These are phyloP conservation scores for Chrysoporthe deuterocubensis DNA, from an alignment of 2,329 filamentous ascomycete genomes.

Conservation along the genomic window DNA sequence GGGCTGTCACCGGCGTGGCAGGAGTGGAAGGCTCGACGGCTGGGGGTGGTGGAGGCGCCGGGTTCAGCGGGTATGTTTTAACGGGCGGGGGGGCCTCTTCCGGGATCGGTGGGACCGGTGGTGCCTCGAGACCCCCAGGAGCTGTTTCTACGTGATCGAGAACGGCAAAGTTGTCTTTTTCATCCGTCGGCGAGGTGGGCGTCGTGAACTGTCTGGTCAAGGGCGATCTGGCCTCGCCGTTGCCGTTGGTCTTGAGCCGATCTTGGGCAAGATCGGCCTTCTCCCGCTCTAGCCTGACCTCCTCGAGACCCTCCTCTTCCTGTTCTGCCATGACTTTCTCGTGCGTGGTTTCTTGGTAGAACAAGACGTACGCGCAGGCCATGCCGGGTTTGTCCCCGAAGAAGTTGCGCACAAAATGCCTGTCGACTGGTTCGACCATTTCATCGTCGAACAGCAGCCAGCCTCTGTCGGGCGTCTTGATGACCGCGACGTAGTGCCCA, in stretches of 20 bases:
- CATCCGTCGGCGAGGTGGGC: conserved; percentile 50
- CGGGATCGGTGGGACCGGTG: conserved; percentile 33
- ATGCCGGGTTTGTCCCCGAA: conserved; percentile 91
- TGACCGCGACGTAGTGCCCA: conserved; percentile 95
- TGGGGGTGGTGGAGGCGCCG: conserved; percentile 37
- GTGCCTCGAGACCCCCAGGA: conserved; percentile 44
- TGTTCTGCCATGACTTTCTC: conserved; percentile 75
- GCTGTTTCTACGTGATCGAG: conserved; percentile 71
- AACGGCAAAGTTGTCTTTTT: conserved; percentile 58
- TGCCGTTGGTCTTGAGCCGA: conserved; percentile 36
- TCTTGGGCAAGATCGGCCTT: conserved; percentile 58
- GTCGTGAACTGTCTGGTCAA: conserved; percentile 54
- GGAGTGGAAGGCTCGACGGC: conserved; percentile 33
- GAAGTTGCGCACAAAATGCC: conserved; percentile 94
- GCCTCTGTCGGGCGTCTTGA: conserved; percentile 94
- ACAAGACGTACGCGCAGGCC: conserved; percentile 94
- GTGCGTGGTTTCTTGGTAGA: conserved; percentile 89
- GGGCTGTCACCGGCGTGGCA: conserved; percentile 44
- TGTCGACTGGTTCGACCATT: conserved; percentile 97
- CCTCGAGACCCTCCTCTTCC: conserved; percentile 75
- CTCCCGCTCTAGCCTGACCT: conserved; percentile 59
- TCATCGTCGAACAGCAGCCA: conserved; percentile 98
- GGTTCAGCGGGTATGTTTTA: conserved; percentile 35
- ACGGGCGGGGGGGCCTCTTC: conserved; percentile 30
- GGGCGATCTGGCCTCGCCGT: conserved; percentile 45